A percentile compares a stretch with the other conserved stretches of the same genome.
These are phyloP conservation scores for Tetradesmus obliquus DNA, from an alignment of 139 green algal genomes.

Conservation along the genomic window DNA sequence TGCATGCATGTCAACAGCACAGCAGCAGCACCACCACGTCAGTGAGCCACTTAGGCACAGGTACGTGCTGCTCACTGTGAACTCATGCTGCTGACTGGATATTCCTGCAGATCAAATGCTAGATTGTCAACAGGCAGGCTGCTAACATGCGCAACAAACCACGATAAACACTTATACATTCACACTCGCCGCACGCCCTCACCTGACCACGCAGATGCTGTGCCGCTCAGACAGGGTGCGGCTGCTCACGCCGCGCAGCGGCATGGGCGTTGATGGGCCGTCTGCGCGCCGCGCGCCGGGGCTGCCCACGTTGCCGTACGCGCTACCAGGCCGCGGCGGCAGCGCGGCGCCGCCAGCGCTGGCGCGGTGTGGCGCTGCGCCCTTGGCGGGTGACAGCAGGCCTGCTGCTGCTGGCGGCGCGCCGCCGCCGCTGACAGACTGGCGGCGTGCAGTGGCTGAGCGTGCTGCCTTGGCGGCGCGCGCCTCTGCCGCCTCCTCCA, in stretches of 20 bases:
- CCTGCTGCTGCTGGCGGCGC: background rate
- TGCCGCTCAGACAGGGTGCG: background rate
- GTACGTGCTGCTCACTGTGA: too few relatives aligned
- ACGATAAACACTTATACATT: background rate
- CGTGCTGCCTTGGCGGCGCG: constrained; percentile 1
- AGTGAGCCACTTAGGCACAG: background rate
- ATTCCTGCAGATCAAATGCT: too few relatives aligned
- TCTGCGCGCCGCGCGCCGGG: background rate
- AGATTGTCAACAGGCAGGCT: too few relatives aligned
- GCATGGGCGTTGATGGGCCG: background rate
- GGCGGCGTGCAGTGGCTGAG: background rate
- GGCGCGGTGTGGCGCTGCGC: background rate
- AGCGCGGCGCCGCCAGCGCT: background rate
- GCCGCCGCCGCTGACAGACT: background rate
- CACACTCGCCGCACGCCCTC: background rate
- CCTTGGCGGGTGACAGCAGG: background rate
- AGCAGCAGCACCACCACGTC: background rate
- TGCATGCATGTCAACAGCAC: background rate
- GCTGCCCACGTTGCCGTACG: background rate
- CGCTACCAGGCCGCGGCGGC: background rate
- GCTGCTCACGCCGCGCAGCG: constrained; percentile 20
- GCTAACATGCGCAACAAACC: too few relatives aligned
- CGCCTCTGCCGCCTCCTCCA: constrained; percentile 20
- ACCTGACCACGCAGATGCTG: constrained; percentile 40
- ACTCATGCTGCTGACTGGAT: too few relatives aligned